phyloP scores from a whole-genome alignment of 163 green algal species.

The Volvox carteri region DNA sequence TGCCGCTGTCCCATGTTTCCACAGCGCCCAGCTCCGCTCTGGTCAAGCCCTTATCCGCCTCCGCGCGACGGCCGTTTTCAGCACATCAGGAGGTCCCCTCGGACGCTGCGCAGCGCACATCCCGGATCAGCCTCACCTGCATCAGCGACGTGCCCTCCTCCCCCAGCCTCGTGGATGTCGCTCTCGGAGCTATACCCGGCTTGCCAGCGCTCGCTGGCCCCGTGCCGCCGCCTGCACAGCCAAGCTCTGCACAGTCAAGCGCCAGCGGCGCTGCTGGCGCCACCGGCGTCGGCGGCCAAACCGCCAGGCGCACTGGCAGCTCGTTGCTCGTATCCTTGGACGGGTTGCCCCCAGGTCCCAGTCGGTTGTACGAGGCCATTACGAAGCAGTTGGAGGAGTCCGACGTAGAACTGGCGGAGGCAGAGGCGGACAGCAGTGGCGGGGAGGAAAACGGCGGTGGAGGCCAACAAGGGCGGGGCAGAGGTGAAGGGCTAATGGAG shows the following conservation, averaged over 20 bases:
- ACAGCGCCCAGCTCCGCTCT: neutral
- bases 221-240: neutral
- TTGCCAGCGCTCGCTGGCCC: neutral
- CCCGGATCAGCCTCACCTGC: neutral
- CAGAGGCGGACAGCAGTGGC: neutral
- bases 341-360: conserved; percentile 19
- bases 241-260: neutral
- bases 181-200: neutral
- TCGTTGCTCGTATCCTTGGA: conserved; percentile 1
- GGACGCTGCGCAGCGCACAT: neutral
- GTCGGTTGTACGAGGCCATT: conserved; percentile 25
- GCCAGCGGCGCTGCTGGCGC: neutral
- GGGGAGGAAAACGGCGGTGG: neutral
- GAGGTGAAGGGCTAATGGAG: neutral
- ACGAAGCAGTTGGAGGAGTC: conserved; percentile 25
- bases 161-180: neutral
- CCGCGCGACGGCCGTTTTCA: neutral
- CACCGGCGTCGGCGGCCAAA: neutral
- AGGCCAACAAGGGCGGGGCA: neutral
- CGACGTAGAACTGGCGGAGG: neutral
- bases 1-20: neutral
- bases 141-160: conserved; percentile 11
- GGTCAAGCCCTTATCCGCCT: neutral
- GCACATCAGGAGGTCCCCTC: neutral
- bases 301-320: neutral